Percentiles rank a stretch among this genome's conserved stretches.
phyloP scores from a whole-genome alignment of 768 basidiomycete genomes.

The Termitomyces bulborhizus region DNA sequence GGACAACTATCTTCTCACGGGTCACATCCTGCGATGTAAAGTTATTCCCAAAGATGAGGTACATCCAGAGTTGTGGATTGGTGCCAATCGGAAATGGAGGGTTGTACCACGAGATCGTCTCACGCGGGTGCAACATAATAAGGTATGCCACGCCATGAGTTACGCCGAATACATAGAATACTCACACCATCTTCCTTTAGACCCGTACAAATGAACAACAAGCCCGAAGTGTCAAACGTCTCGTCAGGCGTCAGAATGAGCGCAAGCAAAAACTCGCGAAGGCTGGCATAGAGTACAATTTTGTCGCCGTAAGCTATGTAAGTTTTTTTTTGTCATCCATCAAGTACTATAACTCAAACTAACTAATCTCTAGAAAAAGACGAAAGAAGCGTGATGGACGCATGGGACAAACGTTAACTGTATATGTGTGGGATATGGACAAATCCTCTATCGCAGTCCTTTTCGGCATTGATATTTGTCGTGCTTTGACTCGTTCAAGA shows the following conservation, averaged over 20 bases:
- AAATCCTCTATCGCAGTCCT: background rate
- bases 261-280: constrained; percentile 76
- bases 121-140: constrained; percentile 72
- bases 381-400: background rate
- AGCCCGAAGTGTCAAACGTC: constrained; percentile 53
- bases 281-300: constrained; percentile 83
- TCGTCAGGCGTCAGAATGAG: constrained; percentile 71
- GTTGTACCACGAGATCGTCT: constrained; percentile 68
- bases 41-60: constrained; percentile 85
- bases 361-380: background rate
- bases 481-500: background rate
- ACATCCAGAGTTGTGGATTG: constrained; percentile 93
- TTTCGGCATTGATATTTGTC: background rate
- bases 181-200: constrained; percentile 28
- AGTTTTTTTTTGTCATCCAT: constrained; percentile 23
- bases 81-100: constrained; percentile 92
- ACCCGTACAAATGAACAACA: constrained; percentile 70
- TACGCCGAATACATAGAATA: background rate
- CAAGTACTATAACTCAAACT: background rate
- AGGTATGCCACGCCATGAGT: constrained; percentile 38
- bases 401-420: too few species aligned
- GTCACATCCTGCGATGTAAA: constrained; percentile 90
- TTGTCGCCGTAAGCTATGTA: constrained; percentile 79
- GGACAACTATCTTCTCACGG: constrained; percentile 96
- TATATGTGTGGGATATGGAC: background rate